Conservation (phyloP, 805 yeast genomes). For the Tetrapisispora namnaoensis region DNA sequence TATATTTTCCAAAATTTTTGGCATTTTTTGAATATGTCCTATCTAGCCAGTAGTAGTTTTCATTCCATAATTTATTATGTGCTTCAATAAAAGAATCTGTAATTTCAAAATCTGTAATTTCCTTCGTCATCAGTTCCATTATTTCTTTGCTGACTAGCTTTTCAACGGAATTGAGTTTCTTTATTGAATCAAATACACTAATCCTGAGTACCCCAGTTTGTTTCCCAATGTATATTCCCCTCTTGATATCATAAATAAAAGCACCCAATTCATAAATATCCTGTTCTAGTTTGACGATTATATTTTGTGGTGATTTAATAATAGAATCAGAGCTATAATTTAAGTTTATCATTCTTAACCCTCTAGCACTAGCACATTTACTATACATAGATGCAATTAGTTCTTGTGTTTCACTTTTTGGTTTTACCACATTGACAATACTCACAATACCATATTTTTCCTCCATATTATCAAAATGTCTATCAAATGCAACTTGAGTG, state of each 20-base stretch:
- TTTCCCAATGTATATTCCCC: slow-evolving; percentile 54
- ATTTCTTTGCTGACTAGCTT: slow-evolving; percentile 65
- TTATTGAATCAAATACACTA: slow-evolving; percentile 84
- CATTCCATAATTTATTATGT: slow-evolving; percentile 84
- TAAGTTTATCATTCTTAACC: slow-evolving; percentile 30
- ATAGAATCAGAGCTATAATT: slow-evolving; percentile 31
- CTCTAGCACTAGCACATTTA: slow-evolving; percentile 36
- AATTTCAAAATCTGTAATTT: slow-evolving; percentile 33
- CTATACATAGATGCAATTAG: slow-evolving; percentile 54
- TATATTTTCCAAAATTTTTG: slow-evolving; percentile 23
- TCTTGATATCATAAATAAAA: slow-evolving; percentile 57
- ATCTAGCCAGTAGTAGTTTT: slow-evolving; percentile 78
- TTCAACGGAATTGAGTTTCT: slow-evolving; percentile 68
- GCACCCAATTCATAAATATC: slow-evolving; percentile 77
- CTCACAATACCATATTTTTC: slow-evolving; percentile 79
- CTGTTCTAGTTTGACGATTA: slow-evolving; percentile 47
- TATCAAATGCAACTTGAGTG: slow-evolving; percentile 76
- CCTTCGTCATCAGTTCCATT: slow-evolving; percentile 33
- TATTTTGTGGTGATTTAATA: slow-evolving; percentile 30
- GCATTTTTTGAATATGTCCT: slow-evolving; percentile 51
- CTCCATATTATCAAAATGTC: slow-evolving; percentile 64
- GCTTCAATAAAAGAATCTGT: slow-evolving; percentile 45
- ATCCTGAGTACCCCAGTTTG: slow-evolving; percentile 88
- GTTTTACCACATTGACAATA: slow-evolving; percentile 59
- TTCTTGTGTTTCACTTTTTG: slow-evolving; percentile 59